phyloP scores from a whole-genome alignment of 345 rosid species.

The Rhodomyrtus tomentosa region DNA sequence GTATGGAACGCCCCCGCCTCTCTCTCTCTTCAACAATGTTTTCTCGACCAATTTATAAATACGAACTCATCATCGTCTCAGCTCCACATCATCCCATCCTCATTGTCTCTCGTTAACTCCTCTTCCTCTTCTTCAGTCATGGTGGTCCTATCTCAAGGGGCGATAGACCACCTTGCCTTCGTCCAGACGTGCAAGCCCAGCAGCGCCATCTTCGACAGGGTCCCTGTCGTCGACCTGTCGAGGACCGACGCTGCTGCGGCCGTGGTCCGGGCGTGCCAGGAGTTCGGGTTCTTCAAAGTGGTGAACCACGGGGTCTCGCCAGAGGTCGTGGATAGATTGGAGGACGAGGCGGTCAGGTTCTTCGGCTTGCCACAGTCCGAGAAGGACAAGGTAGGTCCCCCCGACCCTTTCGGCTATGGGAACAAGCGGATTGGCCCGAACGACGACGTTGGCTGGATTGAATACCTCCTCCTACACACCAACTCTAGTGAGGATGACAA shows the following conservation, averaged over 20 bases:
- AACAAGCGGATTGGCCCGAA: slow-evolving; percentile 51
- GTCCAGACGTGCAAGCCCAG: slow-evolving; percentile 54
- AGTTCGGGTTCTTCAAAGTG: slow-evolving; percentile 74
- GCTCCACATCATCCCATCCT: neutral
- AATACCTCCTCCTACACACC: slow-evolving; percentile 48
- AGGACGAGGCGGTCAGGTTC: slow-evolving; percentile 43
- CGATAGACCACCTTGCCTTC: slow-evolving; percentile 32
- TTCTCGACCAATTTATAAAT: neutral
- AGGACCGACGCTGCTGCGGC: slow-evolving; percentile 47
- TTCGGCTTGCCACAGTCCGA: slow-evolving; percentile 50
- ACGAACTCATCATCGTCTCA: neutral
- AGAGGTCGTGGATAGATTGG: slow-evolving; percentile 36
- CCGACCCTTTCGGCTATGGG: slow-evolving; percentile 75
- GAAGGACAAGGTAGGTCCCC: slow-evolving; percentile 57
- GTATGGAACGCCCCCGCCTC: neutral
- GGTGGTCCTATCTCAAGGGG: slow-evolving; percentile 62
- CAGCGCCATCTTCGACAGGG: slow-evolving; percentile 12
- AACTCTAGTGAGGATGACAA: slow-evolving; percentile 14
- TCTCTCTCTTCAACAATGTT: neutral
- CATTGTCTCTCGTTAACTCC: neutral
- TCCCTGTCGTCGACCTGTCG: slow-evolving; percentile 53
- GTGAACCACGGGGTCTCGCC: slow-evolving; percentile 64
- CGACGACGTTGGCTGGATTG: slow-evolving; percentile 83
- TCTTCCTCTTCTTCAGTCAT: slow-evolving; percentile 10
- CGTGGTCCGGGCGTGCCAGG: slow-evolving; percentile 55